Evolutionary conservation across 192 early-diverging fungal species (phyloP).

Genomic region (Backusella macrospora): DNA sequence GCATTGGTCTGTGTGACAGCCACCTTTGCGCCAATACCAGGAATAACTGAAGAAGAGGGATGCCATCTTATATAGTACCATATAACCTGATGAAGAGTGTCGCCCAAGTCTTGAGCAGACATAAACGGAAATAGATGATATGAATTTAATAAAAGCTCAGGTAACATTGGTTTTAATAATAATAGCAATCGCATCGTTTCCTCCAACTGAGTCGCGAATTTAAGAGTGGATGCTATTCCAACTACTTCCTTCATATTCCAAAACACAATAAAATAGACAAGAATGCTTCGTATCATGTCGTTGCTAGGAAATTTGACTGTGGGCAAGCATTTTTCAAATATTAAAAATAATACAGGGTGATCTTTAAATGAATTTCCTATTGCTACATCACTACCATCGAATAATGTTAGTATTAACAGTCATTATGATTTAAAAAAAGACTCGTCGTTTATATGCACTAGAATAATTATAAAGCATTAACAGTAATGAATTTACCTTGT

Average conservation of each 20-base stretch:
- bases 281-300: slow-evolving; percentile 30
- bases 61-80: slow-evolving; percentile 27
- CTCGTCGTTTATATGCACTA: not conserved
- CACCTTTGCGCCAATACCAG: slow-evolving; percentile 9
- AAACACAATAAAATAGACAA: slow-evolving; percentile 41
- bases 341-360: slow-evolving; percentile 29
- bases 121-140: slow-evolving; percentile 21
- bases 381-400: slow-evolving; percentile 16
- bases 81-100: slow-evolving; percentile 13
- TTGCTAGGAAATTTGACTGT: not conserved
- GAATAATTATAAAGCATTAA: not conserved
- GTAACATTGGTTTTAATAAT: slow-evolving; percentile 12
- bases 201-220: slow-evolving; percentile 33
- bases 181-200: slow-evolving; percentile 21
- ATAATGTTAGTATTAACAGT: not conserved
- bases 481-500: slow-evolving; percentile 10
- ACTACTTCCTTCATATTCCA: slow-evolving; percentile 38
- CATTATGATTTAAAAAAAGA: not conserved
- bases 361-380: slow-evolving; percentile 41
- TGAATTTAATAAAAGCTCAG: not conserved
- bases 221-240: slow-evolving; percentile 11
- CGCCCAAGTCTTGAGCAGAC: slow-evolving; percentile 25
- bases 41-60: slow-evolving; percentile 15
- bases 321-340: slow-evolving; percentile 24
- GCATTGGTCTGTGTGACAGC: not conserved